Conservation (phyloP, 2,329 filamentous ascomycete species). For the Pestalotiopsis sp. region DNA sequence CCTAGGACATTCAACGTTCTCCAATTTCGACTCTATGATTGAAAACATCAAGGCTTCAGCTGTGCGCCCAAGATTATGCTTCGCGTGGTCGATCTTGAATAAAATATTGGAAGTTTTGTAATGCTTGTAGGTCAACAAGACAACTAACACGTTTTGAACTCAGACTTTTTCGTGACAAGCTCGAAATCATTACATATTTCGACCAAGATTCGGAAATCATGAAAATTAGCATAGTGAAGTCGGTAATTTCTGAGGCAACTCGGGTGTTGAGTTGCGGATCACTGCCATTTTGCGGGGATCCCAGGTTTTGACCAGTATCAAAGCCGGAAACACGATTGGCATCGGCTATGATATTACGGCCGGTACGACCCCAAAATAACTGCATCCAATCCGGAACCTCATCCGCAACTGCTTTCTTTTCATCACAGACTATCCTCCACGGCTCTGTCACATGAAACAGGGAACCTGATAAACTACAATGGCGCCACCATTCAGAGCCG, state of each 20-base stretch:
- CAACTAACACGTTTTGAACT: not conserved
- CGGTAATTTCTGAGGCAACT: not conserved
- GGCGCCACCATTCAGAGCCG: slow-evolving; percentile 66
- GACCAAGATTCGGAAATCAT: too few relatives aligned
- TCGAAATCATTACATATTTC: too few relatives aligned
- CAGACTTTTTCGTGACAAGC: too few relatives aligned
- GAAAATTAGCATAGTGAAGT: too few relatives aligned
- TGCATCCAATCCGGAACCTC: not conserved
- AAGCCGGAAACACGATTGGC: not conserved
- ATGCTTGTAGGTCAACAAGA: not conserved
- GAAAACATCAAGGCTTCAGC: not conserved
- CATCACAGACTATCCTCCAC: not conserved
- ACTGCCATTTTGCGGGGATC: not conserved
- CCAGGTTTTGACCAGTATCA: not conserved
- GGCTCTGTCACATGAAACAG: not conserved
- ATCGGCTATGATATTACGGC: not conserved
- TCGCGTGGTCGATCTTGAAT: not conserved
- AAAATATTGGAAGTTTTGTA: not conserved
- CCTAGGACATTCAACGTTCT: not conserved
- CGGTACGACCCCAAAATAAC: not conserved
- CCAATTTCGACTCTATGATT: too few relatives aligned
- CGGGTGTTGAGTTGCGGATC: not conserved
- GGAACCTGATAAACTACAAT: slow-evolving; percentile 16
- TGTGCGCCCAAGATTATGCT: not conserved
- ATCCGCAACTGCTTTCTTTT: not conserved